phyloP scores from a whole-genome alignment of 177 flowering plant genomes.

The Vitis hybrid region DNA sequence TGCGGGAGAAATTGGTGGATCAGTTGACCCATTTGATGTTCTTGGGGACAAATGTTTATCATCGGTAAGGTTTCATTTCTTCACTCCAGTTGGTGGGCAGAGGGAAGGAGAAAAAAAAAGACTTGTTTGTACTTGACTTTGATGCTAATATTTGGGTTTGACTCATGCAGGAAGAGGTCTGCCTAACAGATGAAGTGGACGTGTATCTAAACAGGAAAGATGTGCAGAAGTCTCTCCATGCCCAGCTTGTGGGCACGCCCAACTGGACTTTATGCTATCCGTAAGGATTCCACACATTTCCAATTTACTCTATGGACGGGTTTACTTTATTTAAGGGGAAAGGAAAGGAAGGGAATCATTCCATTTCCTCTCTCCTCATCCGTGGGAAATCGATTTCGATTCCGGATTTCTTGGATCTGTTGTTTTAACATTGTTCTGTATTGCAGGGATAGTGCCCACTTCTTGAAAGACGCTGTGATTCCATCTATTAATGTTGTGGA shows the following conservation, averaged over 20 bases:
- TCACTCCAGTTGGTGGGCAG: too few relatives aligned
- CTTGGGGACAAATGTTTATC: conserved; percentile 39
- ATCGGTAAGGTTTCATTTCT: not conserved
- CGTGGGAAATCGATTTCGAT: too few relatives aligned
- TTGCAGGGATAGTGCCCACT: too few relatives aligned
- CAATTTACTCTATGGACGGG: too few relatives aligned
- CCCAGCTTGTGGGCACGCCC: not conserved
- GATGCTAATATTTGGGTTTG: not conserved
- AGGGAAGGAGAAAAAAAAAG: too few relatives aligned
- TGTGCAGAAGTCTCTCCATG: conserved; percentile 17
- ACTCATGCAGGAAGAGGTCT: not conserved
- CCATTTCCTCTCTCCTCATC: too few relatives aligned
- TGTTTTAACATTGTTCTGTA: too few relatives aligned
- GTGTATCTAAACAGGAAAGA: conserved; percentile 10
- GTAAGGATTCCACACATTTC: too few relatives aligned
- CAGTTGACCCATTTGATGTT: conserved; percentile 38
- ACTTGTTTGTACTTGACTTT: not conserved
- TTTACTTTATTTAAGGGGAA: too few relatives aligned
- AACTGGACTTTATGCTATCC: not conserved
- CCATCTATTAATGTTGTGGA: conserved; percentile 10
- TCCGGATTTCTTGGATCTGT: too few relatives aligned
- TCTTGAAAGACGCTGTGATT: not conserved
- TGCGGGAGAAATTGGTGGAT: conserved; percentile 27
- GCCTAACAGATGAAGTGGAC: not conserved
- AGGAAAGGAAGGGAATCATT: too few relatives aligned